Conservation (phyloP, 2,329 filamentous ascomycete species). For the Apiospora malaysiana region DNA sequence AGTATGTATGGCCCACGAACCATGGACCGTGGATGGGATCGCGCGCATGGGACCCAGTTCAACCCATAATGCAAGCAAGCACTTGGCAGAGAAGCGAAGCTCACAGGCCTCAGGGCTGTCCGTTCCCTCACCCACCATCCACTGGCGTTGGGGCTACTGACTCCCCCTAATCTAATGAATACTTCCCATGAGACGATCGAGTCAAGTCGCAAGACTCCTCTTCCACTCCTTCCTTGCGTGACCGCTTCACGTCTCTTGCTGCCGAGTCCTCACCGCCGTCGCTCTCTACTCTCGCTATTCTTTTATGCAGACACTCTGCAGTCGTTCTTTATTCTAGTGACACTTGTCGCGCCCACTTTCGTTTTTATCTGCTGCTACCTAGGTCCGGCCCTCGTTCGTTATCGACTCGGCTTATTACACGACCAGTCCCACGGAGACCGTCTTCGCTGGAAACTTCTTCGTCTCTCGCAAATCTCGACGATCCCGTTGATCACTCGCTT, state of each 20-base stretch:
- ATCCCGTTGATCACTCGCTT: slow-evolving; percentile 18
- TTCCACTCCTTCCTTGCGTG: slow-evolving; percentile 10
- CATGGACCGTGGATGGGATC: slow-evolving; percentile 7
- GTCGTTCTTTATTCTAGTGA: slow-evolving; percentile 9
- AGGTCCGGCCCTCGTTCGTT: neutral
- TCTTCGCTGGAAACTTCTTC: neutral
- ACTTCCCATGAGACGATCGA: slow-evolving; percentile 15
- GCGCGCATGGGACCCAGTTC: neutral
- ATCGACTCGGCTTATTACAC: neutral
- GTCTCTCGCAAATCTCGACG: slow-evolving; percentile 11
- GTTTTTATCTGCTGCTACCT: neutral
- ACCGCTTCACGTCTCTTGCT: slow-evolving; percentile 20
- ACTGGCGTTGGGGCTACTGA: neutral
- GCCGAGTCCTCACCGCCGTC: slow-evolving; percentile 8
- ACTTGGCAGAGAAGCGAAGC: neutral
- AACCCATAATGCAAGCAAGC: slow-evolving; percentile 16
- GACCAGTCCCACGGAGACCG: neutral
- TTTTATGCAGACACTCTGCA: neutral
- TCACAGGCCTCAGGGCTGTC: slow-evolving; percentile 8
- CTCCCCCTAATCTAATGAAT: neutral
- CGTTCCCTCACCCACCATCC: slow-evolving; percentile 9
- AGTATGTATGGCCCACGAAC: neutral
- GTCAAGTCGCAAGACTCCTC: slow-evolving; percentile 7
- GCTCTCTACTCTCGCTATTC: slow-evolving; percentile 17
- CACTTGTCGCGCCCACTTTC: slow-evolving; percentile 1